These are phyloP conservation scores for Polyplosphaeria fusca DNA, from an alignment of 495 filamentous ascomycete species.

Conservation along the genomic window DNA sequence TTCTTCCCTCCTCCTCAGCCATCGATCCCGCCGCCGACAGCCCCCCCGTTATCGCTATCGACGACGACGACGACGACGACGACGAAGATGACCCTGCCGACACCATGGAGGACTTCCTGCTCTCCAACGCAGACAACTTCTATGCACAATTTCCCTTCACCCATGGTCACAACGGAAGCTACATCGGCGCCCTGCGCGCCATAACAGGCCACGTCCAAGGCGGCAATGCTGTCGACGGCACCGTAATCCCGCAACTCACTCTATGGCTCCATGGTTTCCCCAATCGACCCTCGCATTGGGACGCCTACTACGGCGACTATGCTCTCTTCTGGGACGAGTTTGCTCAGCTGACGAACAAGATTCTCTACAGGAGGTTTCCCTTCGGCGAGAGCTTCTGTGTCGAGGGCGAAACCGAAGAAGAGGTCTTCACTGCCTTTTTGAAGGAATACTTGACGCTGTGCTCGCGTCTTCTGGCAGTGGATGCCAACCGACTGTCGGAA, in stretches of 20 bases:
- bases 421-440: slow-evolving; percentile 17
- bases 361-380: slow-evolving; percentile 46
- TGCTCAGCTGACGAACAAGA: slow-evolving; percentile 44
- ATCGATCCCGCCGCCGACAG: slow-evolving; percentile 26
- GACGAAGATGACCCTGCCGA: slow-evolving; percentile 22
- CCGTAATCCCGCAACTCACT: slow-evolving; percentile 29
- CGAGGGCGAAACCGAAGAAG: slow-evolving; percentile 13
- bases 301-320: slow-evolving; percentile 43
- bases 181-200: slow-evolving; percentile 10
- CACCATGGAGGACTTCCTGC: slow-evolving; percentile 11
- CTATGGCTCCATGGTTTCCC: slow-evolving; percentile 40
- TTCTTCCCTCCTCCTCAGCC: slow-evolving; percentile 16
- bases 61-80: slow-evolving; percentile 34
- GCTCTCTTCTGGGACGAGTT: slow-evolving; percentile 55
- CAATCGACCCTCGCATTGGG: slow-evolving; percentile 29
- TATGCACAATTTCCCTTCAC: slow-evolving; percentile 20
- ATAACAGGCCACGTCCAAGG: slow-evolving; percentile 19
- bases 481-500: slow-evolving; percentile 7
- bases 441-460: slow-evolving; percentile 22
- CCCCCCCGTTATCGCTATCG: slow-evolving; percentile 33
- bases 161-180: slow-evolving; percentile 9
- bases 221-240: slow-evolving; percentile 27
- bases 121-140: too few species aligned
- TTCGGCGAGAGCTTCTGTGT: slow-evolving; percentile 25
- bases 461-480: slow-evolving; percentile 20